These are phyloP conservation scores for Aulographum hederae DNA, from an alignment of 2,329 filamentous ascomycete species.

Conservation along the genomic window DNA sequence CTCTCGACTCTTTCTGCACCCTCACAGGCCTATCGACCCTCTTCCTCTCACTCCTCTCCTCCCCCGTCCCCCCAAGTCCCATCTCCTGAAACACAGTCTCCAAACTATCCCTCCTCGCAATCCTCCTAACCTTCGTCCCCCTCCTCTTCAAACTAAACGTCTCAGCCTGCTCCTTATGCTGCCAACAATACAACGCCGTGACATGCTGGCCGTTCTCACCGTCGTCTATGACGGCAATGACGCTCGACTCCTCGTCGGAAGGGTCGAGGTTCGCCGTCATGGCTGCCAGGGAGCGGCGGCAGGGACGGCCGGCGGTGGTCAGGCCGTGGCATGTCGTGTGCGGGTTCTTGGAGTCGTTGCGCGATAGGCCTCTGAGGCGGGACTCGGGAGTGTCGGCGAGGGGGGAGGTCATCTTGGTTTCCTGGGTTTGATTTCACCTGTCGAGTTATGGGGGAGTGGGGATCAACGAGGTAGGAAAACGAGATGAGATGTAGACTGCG, in stretches of 20 bases:
- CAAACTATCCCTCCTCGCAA: not conserved
- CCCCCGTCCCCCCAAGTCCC: not conserved
- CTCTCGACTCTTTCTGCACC: too few relatives aligned
- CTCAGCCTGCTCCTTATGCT: slow-evolving; percentile 76
- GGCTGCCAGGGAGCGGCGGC: slow-evolving; percentile 50
- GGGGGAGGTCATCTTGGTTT: not conserved
- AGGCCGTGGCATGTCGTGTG: slow-evolving; percentile 75
- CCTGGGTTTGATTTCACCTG: too few relatives aligned
- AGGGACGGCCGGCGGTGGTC: slow-evolving; percentile 65
- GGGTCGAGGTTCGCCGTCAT: slow-evolving; percentile 16
- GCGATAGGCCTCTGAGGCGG: slow-evolving; percentile 52
- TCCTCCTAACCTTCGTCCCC: not conserved
- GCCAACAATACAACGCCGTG: slow-evolving; percentile 67
- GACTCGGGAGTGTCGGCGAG: slow-evolving; percentile 51
- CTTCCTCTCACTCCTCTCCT: too few relatives aligned
- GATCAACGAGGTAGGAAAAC: too few relatives aligned
- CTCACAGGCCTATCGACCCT: too few relatives aligned
- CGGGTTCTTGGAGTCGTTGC: slow-evolving; percentile 72
- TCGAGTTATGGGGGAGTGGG: too few relatives aligned
- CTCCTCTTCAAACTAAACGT: not conserved
- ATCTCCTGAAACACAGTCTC: not conserved
- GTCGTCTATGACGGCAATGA: slow-evolving; percentile 23
- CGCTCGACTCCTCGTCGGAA: slow-evolving; percentile 5
- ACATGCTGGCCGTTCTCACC: slow-evolving; percentile 39
- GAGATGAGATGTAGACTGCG: too few relatives aligned